Percentiles rank a stretch among this genome's conserved stretches.
phyloP scores from a whole-genome alignment of 352 stramenopile genomes.

The Pythium brachiatum region DNA sequence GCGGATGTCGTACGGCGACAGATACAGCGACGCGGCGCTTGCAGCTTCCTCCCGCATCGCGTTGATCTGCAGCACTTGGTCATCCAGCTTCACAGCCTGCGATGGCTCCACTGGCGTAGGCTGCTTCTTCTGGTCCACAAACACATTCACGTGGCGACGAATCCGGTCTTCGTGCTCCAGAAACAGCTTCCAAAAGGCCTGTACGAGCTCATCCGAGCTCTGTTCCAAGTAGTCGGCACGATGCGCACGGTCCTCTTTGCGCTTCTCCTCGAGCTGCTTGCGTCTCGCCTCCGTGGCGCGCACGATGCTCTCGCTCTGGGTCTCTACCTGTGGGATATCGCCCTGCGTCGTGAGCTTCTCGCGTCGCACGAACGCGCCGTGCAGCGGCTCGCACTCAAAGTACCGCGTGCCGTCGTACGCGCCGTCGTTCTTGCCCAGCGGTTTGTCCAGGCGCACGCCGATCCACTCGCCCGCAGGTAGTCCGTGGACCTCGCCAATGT shows the following conservation, averaged over 20 bases:
- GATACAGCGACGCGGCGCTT: slow-evolving; percentile 65
- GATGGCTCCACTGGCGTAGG: slow-evolving; percentile 33
- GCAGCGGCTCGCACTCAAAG: slow-evolving; percentile 56
- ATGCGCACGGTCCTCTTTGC: slow-evolving; percentile 17
- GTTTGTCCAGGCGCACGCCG: slow-evolving; percentile 69
- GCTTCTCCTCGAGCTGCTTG: slow-evolving; percentile 37
- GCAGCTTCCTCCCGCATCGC: slow-evolving; percentile 58
- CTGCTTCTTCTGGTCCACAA: slow-evolving; percentile 63
- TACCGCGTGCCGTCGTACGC: slow-evolving; percentile 47
- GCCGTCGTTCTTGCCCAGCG: slow-evolving; percentile 76
- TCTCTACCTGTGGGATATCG: slow-evolving; percentile 50
- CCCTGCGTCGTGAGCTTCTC: slow-evolving; percentile 54
- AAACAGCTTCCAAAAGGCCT: slow-evolving; percentile 67
- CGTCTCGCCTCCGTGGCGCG: slow-evolving; percentile 50
- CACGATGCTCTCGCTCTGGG: slow-evolving; percentile 49
- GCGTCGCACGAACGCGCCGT: slow-evolving; percentile 65
- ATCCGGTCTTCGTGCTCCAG: slow-evolving; percentile 48
- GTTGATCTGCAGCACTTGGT: slow-evolving; percentile 45
- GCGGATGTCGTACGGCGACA: slow-evolving; percentile 86
- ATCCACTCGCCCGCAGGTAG: slow-evolving; percentile 66
- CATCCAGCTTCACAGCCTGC: slow-evolving; percentile 52
- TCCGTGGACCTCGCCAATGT: slow-evolving; percentile 49
- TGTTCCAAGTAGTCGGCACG: slow-evolving; percentile 35
- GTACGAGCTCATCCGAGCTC: slow-evolving; percentile 50
- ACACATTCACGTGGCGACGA: slow-evolving; percentile 44